Percentiles rank a stretch among this genome's conserved stretches.
phyloP scores from a whole-genome alignment of 2,329 filamentous ascomycete genomes.

The Decorospora gaudefroyi region DNA sequence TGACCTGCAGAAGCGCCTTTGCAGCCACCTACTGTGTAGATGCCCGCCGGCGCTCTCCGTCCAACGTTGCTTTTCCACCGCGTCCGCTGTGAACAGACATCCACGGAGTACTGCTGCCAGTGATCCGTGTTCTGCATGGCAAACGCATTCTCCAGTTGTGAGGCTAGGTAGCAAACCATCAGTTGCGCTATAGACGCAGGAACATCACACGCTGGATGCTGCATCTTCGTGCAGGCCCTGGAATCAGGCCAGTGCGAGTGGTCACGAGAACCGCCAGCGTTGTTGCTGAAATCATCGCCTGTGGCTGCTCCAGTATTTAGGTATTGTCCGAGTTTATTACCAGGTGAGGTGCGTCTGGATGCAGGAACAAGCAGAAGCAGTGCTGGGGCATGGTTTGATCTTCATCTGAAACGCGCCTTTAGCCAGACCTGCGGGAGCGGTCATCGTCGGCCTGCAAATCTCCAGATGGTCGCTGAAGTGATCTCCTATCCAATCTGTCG shows the following conservation, averaged over 20 bases:
- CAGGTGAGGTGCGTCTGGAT: constrained; percentile 33
- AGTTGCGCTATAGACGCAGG: constrained; percentile 15
- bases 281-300: constrained; percentile 24
- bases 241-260: constrained; percentile 17
- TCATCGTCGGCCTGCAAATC: constrained; percentile 21
- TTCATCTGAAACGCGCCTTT: constrained; percentile 44
- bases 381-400: constrained; percentile 46
- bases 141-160: background rate
- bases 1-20: constrained; percentile 3
- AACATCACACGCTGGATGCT: constrained; percentile 16
- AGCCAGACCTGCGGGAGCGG: constrained; percentile 24
- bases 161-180: too few species aligned
- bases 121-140: too few species aligned
- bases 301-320: constrained; percentile 34
- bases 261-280: constrained; percentile 26
- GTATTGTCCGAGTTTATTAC: too few species aligned
- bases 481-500: constrained; percentile 14
- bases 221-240: constrained; percentile 14
- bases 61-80: constrained; percentile 7
- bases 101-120: background rate
- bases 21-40: background rate
- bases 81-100: constrained; percentile 10
- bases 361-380: constrained; percentile 47
- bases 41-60: constrained; percentile 7
- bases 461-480: constrained; percentile 7